Base-by-base conservation (phyloP, 331 rosid species). In the Stylosanthes scabra region DNA sequence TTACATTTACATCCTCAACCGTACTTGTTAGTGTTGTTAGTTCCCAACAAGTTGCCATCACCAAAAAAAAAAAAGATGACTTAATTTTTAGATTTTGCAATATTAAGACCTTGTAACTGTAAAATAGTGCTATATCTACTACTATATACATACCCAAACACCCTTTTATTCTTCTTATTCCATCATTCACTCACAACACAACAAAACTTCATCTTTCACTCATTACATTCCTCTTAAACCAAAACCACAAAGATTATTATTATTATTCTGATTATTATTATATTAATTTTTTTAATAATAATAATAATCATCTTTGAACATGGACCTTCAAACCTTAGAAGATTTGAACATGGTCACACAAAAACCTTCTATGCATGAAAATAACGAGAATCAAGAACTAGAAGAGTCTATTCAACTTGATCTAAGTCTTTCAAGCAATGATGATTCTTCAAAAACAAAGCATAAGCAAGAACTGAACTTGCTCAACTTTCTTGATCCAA, bases 51-150 rank as follows among this genome's bases (percentile, higher is more conserved):
- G 88, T 82, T 78, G 76, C 86, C 69, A 85, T 85, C 87, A 79
- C 27, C 37, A 64, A 71, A 71, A 76, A 45, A 65, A 65, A 62
- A 63, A 45, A 71, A 64, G 74, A 71, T 72, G 82, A 75, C 87
- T 77, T 84, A 75, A 74, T 81, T 80, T 76, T 84, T 50, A 83
- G 89, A 84, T 78, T 81, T 81, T 82, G 78, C 87, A 78, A 58
- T 88, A 91, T 84, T 85, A 84, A 81, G 97, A 87, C 97, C 83
- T 85, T 87, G 83, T 83, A 94, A 88, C 97, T 84, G 88, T 81
- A 88, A 85, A 86, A 81, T 70, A 89, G 83, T 82, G 85, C 51
- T 64, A 72, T 64, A 72, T 85, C 76, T 80, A 74, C 80, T 80
- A 59, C 87, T 78, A 83, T 78, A 83, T 83, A 74, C 84, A 88